Base-by-base conservation (phyloP, 2,329 filamentous ascomycete species). In the Epichloe brachyelytri region DNA sequence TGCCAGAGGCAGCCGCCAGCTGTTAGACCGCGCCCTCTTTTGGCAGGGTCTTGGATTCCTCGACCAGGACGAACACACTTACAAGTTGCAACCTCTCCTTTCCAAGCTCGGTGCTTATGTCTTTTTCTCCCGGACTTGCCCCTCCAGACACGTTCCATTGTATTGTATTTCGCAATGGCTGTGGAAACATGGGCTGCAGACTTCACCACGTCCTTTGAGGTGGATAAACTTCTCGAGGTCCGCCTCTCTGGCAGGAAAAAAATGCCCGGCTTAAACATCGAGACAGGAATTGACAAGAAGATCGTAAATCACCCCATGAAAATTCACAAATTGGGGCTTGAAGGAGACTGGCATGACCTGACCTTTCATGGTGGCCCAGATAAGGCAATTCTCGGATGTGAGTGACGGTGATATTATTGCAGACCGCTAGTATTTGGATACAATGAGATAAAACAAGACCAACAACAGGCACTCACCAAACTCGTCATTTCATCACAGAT, bases 281-380 rank as follows among this genome's bases (percentile, higher is more conserved):
- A 70, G 51, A 76, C 76, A 0, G 80, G 76, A 1, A 84, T 83
- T 53, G 73, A 78, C 64, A 82, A 82, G 59, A 58, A 56, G 0
- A 50, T 69, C 2, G 67, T 72, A 6, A 34, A 63, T 2, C 73
- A 68, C 0, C 71, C 71, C 0, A 66, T 80, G 3, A 61, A 67
- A 3, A 69, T 82, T 37, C 66, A 63, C 2, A 67, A 64, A 19
- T 57, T 73, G 2, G 81, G 81, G 0, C 71, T 83, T 14, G 70
- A 75, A 15, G 73, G 66, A 5, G 82, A 85, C 54, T 78, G 83
- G 58, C 80, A 84, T 52, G 79, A 82, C 49, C 74, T 71, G 26
- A 76, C 73, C 0, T 78, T 79, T 49, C 82, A 85, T 53, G 79
- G 80, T 6, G 79, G 80, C 0, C 62, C 66, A 0, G 82, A 86